Evolutionary conservation across 2,329 filamentous ascomycete genomes (phyloP).

Genomic region (Penicillium sp.): DNA sequence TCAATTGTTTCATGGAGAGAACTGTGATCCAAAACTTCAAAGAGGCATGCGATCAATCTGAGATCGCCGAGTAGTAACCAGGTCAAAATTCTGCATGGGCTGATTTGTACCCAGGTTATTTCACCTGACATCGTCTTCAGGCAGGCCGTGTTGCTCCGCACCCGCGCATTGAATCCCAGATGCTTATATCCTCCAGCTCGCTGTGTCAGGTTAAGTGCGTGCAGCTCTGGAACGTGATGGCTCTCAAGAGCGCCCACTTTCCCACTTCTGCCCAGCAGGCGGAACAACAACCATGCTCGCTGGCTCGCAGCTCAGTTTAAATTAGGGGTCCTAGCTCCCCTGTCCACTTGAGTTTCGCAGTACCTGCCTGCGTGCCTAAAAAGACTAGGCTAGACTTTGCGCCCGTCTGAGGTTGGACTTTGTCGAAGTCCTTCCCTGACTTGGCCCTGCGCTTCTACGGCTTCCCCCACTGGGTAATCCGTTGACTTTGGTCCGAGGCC

Average conservation of each 20-base stretch:
- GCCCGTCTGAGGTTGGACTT: neutral
- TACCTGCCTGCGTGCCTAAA: too few species aligned
- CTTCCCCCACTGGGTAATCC: conserved; percentile 22
- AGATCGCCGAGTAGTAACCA: conserved; percentile 4
- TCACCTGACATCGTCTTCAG: conserved; percentile 5
- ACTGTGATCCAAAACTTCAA: neutral
- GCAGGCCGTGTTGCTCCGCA: neutral
- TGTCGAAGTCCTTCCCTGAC: conserved; percentile 2
- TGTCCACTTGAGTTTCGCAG: conserved; percentile 3
- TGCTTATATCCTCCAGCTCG: conserved; percentile 17
- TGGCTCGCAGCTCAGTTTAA: neutral
- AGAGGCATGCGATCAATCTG: neutral
- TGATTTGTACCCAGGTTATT: neutral
- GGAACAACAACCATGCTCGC: neutral
- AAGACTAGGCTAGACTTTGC: conserved; percentile 1
- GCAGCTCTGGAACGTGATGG: conserved; percentile 1
- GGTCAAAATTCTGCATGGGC: conserved; percentile 1
- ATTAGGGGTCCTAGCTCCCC: conserved; percentile 18
- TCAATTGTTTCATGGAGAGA: conserved; percentile 1
- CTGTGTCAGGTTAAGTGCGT: conserved; percentile 12
- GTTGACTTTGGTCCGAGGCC: neutral
- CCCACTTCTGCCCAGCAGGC: too few species aligned
- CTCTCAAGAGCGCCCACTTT: too few species aligned
- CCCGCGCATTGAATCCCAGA: conserved; percentile 1
- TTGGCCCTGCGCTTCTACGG: conserved; percentile 17